Conservation (phyloP, 2,329 filamentous ascomycete species). For the Rasamsonia emersonii region DNA sequence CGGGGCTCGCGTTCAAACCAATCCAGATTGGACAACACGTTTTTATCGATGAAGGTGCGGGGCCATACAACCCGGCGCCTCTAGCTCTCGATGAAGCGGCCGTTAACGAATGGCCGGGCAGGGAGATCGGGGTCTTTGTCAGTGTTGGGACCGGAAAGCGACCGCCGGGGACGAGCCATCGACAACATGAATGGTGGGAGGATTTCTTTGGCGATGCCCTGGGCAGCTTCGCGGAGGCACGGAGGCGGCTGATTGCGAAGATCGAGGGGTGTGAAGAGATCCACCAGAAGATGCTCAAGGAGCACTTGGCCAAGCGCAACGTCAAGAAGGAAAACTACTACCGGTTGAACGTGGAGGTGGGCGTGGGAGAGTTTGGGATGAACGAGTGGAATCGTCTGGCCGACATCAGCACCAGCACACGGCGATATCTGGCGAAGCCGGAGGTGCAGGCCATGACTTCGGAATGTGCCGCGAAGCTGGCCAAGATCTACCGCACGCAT, state of each 20-base stretch:
- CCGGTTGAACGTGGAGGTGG: conserved; percentile 91
- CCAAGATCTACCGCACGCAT: conserved; percentile 72
- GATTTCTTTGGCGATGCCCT: conserved; percentile 63
- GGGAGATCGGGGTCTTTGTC: conserved; percentile 85
- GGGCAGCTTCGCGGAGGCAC: conserved; percentile 85
- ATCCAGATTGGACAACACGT: conserved; percentile 87
- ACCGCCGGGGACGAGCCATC: conserved; percentile 59
- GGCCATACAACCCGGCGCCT: conserved; percentile 85
- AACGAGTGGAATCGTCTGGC: conserved; percentile 94
- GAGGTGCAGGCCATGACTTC: conserved; percentile 70
- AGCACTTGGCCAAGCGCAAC: conserved; percentile 65
- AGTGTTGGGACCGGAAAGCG: conserved; percentile 92
- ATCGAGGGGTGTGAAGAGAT: conserved; percentile 93
- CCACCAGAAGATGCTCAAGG: conserved; percentile 75
- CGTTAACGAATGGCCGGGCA: conserved; percentile 88
- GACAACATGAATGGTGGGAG: conserved; percentile 79
- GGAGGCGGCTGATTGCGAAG: conserved; percentile 74
- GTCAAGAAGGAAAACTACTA: conserved; percentile 89
- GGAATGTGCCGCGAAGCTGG: conserved; percentile 68
- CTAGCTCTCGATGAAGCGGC: conserved; percentile 81
- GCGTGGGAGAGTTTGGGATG: conserved; percentile 96
- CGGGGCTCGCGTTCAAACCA: conserved; percentile 89
- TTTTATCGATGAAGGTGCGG: conserved; percentile 87
- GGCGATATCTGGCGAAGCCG: conserved; percentile 66
- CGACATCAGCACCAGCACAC: conserved; percentile 88